Evolutionary conservation across 2,329 filamentous ascomycete genomes (phyloP).

Genomic region (Penicillium sp.): DNA sequence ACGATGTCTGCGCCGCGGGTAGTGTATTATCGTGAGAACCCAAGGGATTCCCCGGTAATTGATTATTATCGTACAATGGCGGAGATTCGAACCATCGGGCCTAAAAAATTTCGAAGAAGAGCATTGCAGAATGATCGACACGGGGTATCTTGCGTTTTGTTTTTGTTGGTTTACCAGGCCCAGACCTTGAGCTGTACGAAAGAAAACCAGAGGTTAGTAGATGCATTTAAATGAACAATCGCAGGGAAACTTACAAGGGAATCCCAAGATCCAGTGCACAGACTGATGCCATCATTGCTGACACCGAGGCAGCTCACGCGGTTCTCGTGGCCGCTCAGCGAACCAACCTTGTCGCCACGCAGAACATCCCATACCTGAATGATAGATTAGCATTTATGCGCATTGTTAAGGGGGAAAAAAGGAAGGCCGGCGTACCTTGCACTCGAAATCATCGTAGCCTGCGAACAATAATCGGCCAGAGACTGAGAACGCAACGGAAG

Average conservation of each 20-base stretch:
- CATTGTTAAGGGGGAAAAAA: not conserved
- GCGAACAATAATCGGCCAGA: slow-evolving; percentile 93
- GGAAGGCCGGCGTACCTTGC: slow-evolving; percentile 71
- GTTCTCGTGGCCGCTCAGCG: slow-evolving; percentile 95
- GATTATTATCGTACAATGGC: slow-evolving; percentile 49
- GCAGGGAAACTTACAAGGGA: slow-evolving; percentile 71
- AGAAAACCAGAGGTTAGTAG: slow-evolving; percentile 8
- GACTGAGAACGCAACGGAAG: slow-evolving; percentile 95
- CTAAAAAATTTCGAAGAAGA: slow-evolving; percentile 35
- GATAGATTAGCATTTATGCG: slow-evolving; percentile 22
- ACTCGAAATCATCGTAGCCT: slow-evolving; percentile 98
- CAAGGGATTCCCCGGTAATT: slow-evolving; percentile 26
- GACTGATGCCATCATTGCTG: slow-evolving; percentile 97
- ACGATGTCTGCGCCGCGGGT: slow-evolving; percentile 23
- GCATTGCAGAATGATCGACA: slow-evolving; percentile 36
- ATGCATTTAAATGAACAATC: not conserved
- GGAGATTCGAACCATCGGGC: slow-evolving; percentile 34
- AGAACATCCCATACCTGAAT: slow-evolving; percentile 93
- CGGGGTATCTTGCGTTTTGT: slow-evolving; percentile 36
- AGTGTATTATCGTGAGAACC: slow-evolving; percentile 31
- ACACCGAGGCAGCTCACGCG: slow-evolving; percentile 97
- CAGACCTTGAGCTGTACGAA: slow-evolving; percentile 73
- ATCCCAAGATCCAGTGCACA: slow-evolving; percentile 99
- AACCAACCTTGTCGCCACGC: slow-evolving; percentile 93
- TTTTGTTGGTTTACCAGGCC: slow-evolving; percentile 62